These are phyloP conservation scores for Lathyrus aphaca DNA, from an alignment of 306 rosid genomes.

Conservation along the genomic window DNA sequence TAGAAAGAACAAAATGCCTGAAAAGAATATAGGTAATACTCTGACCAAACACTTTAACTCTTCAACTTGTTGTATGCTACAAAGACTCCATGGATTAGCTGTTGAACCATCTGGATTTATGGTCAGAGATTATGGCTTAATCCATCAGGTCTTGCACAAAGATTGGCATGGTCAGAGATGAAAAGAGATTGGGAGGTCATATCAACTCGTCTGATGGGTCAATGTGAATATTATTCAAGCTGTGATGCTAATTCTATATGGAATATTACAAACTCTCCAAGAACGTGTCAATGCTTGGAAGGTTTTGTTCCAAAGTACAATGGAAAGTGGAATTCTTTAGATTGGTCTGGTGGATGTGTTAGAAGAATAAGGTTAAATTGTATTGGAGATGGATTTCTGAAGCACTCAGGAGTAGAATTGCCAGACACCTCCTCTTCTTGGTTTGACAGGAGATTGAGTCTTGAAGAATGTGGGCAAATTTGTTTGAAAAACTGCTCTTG, in stretches of 20 bases:
- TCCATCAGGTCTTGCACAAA: conserved; percentile 5
- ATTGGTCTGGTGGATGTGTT: conserved; percentile 36
- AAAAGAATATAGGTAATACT: conserved; percentile 70
- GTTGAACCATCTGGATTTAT: conserved; percentile 72
- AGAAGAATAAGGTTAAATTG: no score
- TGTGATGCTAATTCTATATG: conserved; percentile 26
- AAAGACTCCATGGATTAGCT: conserved; percentile 75
- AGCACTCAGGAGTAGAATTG: no score
- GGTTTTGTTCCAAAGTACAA: conserved; percentile 26
- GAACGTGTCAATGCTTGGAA: conserved; percentile 24
- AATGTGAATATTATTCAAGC: conserved; percentile 29
- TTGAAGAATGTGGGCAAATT: no score
- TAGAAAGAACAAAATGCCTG: conserved; percentile 49
- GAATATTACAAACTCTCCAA: background rate
- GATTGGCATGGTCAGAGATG: conserved; percentile 23
- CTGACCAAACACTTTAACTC: conserved; percentile 74
- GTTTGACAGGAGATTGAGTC: no score
- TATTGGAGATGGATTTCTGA: no score
- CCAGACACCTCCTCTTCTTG: no score
- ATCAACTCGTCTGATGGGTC: background rate
- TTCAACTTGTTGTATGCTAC: conserved; percentile 87
- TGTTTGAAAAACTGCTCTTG: no score
- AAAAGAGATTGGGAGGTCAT: conserved; percentile 30
- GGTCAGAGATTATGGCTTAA: conserved; percentile 2
- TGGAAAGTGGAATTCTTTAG: conserved; percentile 24